A percentile compares a stretch with the other conserved stretches of the same genome.
Evolutionary conservation across 768 basidiomycete genomes (phyloP).

Genomic region (Tulasnella sp.): DNA sequence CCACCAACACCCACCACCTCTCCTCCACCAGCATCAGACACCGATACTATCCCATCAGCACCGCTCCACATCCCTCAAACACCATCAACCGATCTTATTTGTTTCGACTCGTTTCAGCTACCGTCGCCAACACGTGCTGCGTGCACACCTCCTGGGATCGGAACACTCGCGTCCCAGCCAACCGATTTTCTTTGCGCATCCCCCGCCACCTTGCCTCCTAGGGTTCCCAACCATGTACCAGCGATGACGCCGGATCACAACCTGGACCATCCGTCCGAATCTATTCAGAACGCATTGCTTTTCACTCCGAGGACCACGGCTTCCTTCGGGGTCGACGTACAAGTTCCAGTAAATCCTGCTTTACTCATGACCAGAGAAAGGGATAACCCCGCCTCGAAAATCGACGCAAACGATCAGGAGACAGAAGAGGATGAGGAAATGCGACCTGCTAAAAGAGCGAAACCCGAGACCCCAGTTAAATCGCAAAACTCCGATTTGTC

Average conservation of each 20-base stretch:
- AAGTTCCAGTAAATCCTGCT: background rate
- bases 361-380: conserved; percentile 5
- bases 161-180: background rate
- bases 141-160: background rate
- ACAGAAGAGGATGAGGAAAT: background rate
- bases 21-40: background rate
- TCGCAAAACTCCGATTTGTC: background rate
- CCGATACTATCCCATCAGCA: background rate
- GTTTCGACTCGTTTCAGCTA: conserved; percentile 8
- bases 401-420: background rate
- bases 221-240: background rate
- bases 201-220: background rate
- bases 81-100: conserved; percentile 19
- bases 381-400: background rate
- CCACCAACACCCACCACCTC: background rate
- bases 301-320: conserved; percentile 16
- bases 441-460: background rate
- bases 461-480: background rate
- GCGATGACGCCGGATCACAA: background rate
- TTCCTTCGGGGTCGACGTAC: background rate
- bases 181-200: conserved; percentile 2
- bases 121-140: background rate
- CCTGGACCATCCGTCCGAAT: background rate
- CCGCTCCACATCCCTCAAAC: background rate
- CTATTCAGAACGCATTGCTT: background rate